Conservation (phyloP, 1,284 basidiomycete genomes). For the Agroathelia rolfsii region DNA sequence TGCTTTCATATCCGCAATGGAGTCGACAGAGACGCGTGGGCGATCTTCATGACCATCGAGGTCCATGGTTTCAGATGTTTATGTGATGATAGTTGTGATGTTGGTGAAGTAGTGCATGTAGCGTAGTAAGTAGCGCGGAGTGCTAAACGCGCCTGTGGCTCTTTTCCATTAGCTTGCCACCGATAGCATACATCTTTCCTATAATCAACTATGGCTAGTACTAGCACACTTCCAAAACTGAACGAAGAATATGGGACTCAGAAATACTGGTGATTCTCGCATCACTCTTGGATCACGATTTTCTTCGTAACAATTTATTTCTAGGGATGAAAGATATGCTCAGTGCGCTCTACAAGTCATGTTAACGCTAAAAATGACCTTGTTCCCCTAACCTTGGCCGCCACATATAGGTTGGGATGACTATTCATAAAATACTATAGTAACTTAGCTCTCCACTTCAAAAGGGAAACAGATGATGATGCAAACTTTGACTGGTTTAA, state of each 20-base stretch:
- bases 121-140: too few species aligned
- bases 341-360: slow-evolving; percentile 32
- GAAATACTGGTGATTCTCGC: slow-evolving; percentile 55
- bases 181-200: too few species aligned
- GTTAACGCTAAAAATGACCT: slow-evolving; percentile 6
- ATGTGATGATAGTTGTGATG: too few species aligned
- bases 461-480: slow-evolving; percentile 26
- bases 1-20: slow-evolving; percentile 50
- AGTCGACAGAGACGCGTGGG: slow-evolving; percentile 53
- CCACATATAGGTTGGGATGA: not conserved
- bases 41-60: slow-evolving; percentile 58
- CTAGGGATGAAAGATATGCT: slow-evolving; percentile 62
- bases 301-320: slow-evolving; percentile 1
- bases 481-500: slow-evolving; percentile 84
- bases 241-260: slow-evolving; percentile 72
- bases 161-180: too few species aligned
- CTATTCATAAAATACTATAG: not conserved
- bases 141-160: too few species aligned
- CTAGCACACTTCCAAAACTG: slow-evolving; percentile 41
- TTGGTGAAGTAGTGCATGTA: too few species aligned
- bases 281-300: slow-evolving; percentile 1
- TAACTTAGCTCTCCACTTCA: slow-evolving; percentile 9
- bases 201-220: slow-evolving; percentile 5
- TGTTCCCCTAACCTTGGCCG: slow-evolving; percentile 4
- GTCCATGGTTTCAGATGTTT: too few species aligned